Base-by-base conservation (phyloP, 2,329 filamentous ascomycete species). In the Stagonosporopsis vannaccii region DNA sequence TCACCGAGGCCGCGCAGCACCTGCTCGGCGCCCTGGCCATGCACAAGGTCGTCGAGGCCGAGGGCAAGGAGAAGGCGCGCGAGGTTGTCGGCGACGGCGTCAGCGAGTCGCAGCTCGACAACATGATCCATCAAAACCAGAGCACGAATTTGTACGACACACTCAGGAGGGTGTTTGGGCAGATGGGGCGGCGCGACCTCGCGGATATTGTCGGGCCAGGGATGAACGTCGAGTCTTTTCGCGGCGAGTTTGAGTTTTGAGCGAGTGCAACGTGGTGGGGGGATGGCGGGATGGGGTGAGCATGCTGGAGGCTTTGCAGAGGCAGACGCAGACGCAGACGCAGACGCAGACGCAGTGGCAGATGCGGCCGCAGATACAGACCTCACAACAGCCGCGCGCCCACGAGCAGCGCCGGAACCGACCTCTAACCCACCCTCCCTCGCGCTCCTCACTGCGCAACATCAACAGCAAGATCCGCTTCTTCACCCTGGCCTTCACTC, bases 111-210 rank as follows among this genome's bases (percentile, higher is more conserved):
- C 87, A 91, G 64, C 82, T 97, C 19, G 91, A 97, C 71, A 85
- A 90, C 58, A 92, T 97, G 88, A 89, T 96, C 51, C 89, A 89
- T 47, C 94, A 98, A 81, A 99, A 99, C 78, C 88, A 96, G 74
- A 97, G 92, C 81, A 97, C 93, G 45, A 99, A 97, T 70, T 80
- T 99, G 56, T 97, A 97, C 76, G 96, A 99, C 76, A 99, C 96
- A 12, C 80, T 99, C 60, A 82, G 94, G 60, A 83, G 96, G 58
- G 95, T 98, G n/a, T 98, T 99, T 77, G 93, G 88, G 9, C 92
- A 96, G 79, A 98, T 99, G 95, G 90, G 90, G 2, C 81, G 95
- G 55, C 82, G 92, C 53, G 95, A 99, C 77, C 75, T 99, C 71
- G 90, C 90, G 3, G 93, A 98, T 74, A 85, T 88, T 80, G 95